Base-by-base conservation (phyloP, 2,329 filamentous ascomycete genomes). In the Sporothrix phasma region DNA sequence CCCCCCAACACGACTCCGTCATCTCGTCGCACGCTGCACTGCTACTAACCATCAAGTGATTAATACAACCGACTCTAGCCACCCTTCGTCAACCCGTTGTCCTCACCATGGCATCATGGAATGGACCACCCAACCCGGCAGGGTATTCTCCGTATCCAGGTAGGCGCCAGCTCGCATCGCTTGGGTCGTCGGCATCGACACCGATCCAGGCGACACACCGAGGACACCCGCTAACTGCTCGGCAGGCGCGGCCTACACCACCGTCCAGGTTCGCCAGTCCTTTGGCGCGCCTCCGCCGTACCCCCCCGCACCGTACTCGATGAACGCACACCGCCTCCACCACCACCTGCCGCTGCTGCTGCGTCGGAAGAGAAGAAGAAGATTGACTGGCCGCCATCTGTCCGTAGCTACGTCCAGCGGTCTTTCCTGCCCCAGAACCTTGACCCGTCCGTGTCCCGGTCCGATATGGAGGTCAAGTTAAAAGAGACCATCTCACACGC, bases 391-490 rank as follows among this genome's bases (percentile, higher is more conserved):
- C 87, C 92, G 37, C 79, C 84, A 49, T 84, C 88, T n/a, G 90
- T 97, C 66, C 89, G 92, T 70, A 80, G 83, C 69, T 97, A 97
- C 77, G 93, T 97, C 37, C 88, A 92, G 71, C 87, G 92, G 72
- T 92, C 92, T 29, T 97, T 97, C 73, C 85, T 89, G 60, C 83
- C 85, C 29, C 83, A 86, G 65, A 89, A 92, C 72, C 79, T 86
- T 68, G 81, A 89, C 67, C 71, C 81, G 5, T 81, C 83, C 45
- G 83, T 92, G 53, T 74, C 78, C 60, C 82, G 83, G 62, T 71
- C 81, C 62, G 91, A 96, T 64, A 88, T 97, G 81, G 89, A 96
- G 74, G 79, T 80, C 66, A 95, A 92, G 72, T 79, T 99, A 68
- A 96, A 93, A 76, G 79, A 87, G 66, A 88, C 92, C 69, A 97